These are phyloP conservation scores for Colletotrichum shisoi DNA, from an alignment of 2,329 filamentous ascomycete species.

Conservation along the genomic window DNA sequence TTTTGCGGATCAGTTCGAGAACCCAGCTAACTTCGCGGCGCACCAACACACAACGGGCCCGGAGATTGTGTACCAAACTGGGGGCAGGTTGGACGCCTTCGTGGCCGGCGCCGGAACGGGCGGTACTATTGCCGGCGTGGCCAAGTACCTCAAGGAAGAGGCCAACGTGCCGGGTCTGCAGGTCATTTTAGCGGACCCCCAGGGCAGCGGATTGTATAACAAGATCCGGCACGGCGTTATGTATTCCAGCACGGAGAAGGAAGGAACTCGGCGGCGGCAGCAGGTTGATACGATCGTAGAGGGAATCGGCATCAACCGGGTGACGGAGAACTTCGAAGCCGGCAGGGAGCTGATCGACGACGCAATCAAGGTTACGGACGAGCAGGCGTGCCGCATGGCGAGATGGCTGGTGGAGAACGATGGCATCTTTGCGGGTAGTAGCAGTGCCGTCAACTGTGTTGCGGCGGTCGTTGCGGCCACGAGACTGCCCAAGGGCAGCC, in stretches of 20 bases:
- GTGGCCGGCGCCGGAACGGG: conserved; percentile 94
- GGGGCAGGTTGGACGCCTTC: conserved; percentile 80
- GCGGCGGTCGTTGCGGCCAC: conserved; percentile 76
- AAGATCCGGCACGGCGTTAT: conserved; percentile 92
- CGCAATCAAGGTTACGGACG: conserved; percentile 85
- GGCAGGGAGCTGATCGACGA: conserved; percentile 88
- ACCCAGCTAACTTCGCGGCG: conserved; percentile 83
- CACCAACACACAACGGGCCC: conserved; percentile 86
- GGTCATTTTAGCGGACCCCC: conserved; percentile 89
- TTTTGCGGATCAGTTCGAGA: conserved; percentile 97
- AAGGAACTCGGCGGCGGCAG: conserved; percentile 86
- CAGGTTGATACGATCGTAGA: conserved; percentile 98
- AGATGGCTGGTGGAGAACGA: conserved; percentile 95
- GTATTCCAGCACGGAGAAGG: conserved; percentile 87
- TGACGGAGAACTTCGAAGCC: conserved; percentile 92
- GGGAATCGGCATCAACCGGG: conserved; percentile 91
- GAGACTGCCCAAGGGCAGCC: conserved; percentile 66
- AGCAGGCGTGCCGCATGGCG: conserved; percentile 92
- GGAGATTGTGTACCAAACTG: conserved; percentile 83
- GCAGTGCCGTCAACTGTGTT: conserved; percentile 95
- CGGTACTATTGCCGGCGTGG: conserved; percentile 88
- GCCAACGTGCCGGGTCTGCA: conserved; percentile 65
- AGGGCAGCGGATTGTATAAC: conserved; percentile 93
- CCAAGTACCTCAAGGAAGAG: conserved; percentile 79
- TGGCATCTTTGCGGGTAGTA: conserved; percentile 92